A percentile compares a stretch with the other conserved stretches of the same genome.
Conservation (phyloP, 225 moss, liverwort and hornwort genomes). For the Bryoerythrophyllum caledonicum region DNA sequence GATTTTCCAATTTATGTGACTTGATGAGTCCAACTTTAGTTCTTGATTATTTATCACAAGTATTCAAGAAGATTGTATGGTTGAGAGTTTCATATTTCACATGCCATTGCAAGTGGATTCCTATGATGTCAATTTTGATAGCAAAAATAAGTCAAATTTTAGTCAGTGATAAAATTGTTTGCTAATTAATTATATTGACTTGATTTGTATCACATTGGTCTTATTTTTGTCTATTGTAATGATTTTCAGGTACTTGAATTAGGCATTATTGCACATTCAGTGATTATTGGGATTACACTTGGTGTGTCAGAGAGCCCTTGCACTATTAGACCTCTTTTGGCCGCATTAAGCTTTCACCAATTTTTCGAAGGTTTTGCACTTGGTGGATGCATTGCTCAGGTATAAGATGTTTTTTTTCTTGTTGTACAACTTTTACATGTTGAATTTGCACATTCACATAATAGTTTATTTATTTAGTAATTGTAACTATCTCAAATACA, state of each 20-base stretch:
- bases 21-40: too few relatives aligned
- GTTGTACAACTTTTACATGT: not conserved
- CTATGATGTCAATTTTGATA: too few relatives aligned
- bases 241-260: conserved; percentile 66
- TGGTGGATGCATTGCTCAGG: conserved; percentile 87
- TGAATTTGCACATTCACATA: fast-evolving
- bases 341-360: conserved; percentile 85
- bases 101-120: too few relatives aligned
- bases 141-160: fast-evolving
- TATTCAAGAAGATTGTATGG: too few relatives aligned
- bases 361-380: conserved; percentile 96
- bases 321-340: conserved; percentile 73
- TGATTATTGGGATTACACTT: conserved; percentile 77
- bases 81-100: too few relatives aligned
- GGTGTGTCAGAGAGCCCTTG: conserved; percentile 80
- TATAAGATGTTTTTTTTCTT: not conserved
- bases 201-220: not conserved
- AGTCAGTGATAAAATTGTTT: not conserved
- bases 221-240: not conserved
- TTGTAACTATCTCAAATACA: not conserved
- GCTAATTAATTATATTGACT: not conserved
- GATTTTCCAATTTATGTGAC: too few relatives aligned
- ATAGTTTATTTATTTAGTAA: not conserved
- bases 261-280: conserved; percentile 80
- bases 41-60: too few relatives aligned